A percentile compares a stretch with the other conserved stretches of the same genome.
phyloP scores from a whole-genome alignment of 305 asterid species.

The Lippia alba region DNA sequence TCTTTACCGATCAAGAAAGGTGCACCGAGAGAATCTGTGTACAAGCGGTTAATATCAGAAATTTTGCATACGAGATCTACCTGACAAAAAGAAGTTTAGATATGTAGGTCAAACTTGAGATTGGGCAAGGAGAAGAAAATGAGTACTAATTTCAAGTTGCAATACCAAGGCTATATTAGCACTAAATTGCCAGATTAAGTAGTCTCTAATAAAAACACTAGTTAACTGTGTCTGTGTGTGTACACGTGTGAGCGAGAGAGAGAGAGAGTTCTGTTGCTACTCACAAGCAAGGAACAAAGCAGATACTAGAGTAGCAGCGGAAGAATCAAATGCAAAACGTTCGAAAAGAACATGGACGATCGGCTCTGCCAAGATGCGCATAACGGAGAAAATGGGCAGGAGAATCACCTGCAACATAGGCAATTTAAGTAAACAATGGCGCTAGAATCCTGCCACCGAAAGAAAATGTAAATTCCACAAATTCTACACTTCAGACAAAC shows the following conservation, averaged over 20 bases:
- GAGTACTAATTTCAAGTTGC: neutral
- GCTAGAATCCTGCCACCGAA: conserved; percentile 10
- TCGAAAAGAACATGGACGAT: conserved; percentile 45
- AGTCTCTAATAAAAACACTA: neutral
- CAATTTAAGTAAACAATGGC: conserved; percentile 3
- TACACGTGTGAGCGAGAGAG: neutral
- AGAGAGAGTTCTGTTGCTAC: conserved; percentile 32
- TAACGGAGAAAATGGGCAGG: conserved; percentile 46
- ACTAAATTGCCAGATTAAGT: conserved; percentile 1
- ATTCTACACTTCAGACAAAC: neutral
- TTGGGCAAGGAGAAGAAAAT: neutral
- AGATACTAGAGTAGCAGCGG: conserved; percentile 55
- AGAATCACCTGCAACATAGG: conserved; percentile 48
- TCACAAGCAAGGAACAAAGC: conserved; percentile 47
- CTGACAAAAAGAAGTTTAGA: neutral
- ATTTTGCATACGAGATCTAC: no score
- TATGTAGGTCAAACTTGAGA: neutral
- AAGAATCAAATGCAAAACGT: conserved; percentile 54
- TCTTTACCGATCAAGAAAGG: conserved; percentile 56
- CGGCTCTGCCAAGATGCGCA: conserved; percentile 48
- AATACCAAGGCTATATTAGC: neutral
- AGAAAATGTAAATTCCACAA: conserved; percentile 7
- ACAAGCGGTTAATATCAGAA: no score
- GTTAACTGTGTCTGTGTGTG: neutral
- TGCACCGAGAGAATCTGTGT: conserved; percentile 51